Conservation (phyloP, 2,329 filamentous ascomycete genomes). For the Penicillium sp. region DNA sequence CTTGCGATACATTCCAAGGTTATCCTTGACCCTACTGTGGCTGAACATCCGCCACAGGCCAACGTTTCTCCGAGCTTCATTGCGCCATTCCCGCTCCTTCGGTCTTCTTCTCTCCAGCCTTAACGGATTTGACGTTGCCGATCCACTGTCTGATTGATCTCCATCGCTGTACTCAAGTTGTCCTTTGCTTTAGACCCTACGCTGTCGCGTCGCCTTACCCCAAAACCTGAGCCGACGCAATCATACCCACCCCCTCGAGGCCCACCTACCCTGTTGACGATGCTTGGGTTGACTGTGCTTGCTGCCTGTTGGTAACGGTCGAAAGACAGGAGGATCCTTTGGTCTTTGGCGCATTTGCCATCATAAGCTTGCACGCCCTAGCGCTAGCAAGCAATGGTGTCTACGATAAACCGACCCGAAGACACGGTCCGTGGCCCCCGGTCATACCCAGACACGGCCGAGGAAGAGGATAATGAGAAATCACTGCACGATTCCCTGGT, state of each 20-base stretch:
- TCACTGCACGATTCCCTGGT: constrained; percentile 30
- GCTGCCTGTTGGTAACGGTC: constrained; percentile 10
- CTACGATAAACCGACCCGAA: constrained; percentile 40
- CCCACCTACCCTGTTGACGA: constrained; percentile 8
- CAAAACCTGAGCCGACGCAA: neutral
- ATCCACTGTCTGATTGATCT: neutral
- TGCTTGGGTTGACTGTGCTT: constrained; percentile 11
- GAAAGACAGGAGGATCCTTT: neutral
- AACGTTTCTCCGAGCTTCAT: constrained; percentile 6
- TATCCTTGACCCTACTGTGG: neutral
- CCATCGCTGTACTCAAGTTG: neutral
- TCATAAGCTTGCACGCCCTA: neutral
- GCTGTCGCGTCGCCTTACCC: neutral
- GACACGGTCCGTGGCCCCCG: constrained; percentile 37
- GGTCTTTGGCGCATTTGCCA: neutral
- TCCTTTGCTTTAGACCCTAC: neutral
- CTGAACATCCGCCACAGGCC: constrained; percentile 2
- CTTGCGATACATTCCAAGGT: neutral
- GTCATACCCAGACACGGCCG: constrained; percentile 30
- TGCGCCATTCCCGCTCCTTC: constrained; percentile 6
- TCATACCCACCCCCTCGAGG: constrained; percentile 3
- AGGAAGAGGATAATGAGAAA: constrained; percentile 32
- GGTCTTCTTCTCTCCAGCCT: constrained; percentile 2
- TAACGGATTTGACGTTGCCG: neutral
- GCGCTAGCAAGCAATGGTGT: constrained; percentile 25